A percentile compares a stretch with the other conserved stretches of the same genome.
These are phyloP conservation scores for Nigrospora oryzae DNA, from an alignment of 2,329 filamentous ascomycete genomes.

Conservation along the genomic window DNA sequence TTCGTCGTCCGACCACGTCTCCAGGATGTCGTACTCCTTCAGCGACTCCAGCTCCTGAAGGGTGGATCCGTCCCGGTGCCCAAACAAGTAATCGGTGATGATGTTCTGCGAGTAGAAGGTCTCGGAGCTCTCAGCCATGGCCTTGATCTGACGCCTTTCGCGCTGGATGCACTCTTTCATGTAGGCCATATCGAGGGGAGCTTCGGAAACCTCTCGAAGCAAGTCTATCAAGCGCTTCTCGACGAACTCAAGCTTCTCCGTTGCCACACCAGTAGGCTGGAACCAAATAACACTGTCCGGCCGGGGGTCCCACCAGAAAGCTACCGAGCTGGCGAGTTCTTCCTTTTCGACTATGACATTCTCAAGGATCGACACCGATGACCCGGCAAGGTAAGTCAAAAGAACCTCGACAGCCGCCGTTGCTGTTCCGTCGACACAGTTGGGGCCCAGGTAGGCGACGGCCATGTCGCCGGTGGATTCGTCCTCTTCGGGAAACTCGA, in stretches of 20 bases:
- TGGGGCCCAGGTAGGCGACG: constrained; percentile 79
- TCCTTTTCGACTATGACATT: constrained; percentile 91
- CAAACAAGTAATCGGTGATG: constrained; percentile 89
- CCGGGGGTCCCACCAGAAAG: constrained; percentile 69
- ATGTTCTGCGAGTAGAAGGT: constrained; percentile 77
- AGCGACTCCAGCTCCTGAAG: constrained; percentile 51
- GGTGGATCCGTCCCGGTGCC: constrained; percentile 73
- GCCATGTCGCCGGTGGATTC: constrained; percentile 86
- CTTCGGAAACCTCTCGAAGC: constrained; percentile 69
- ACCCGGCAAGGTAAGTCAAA: constrained; percentile 82
- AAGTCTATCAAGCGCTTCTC: constrained; percentile 81
- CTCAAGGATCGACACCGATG: constrained; percentile 85
- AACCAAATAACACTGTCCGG: constrained; percentile 81
- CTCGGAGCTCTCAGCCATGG: constrained; percentile 72
- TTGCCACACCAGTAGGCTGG: constrained; percentile 77
- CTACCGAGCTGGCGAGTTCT: constrained; percentile 79
- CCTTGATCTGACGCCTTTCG: constrained; percentile 74
- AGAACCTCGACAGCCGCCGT: constrained; percentile 71
- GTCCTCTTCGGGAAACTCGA: constrained; percentile 94
- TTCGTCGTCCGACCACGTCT: constrained; percentile 71
- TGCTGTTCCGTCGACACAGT: constrained; percentile 60
- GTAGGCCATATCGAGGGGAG: constrained; percentile 83
- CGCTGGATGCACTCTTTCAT: constrained; percentile 79
- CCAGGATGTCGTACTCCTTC: constrained; percentile 58
- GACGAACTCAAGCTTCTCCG: constrained; percentile 73